Base-by-base conservation (phyloP, 2,329 filamentous ascomycete species). In the Cyphellophora attinorum region DNA sequence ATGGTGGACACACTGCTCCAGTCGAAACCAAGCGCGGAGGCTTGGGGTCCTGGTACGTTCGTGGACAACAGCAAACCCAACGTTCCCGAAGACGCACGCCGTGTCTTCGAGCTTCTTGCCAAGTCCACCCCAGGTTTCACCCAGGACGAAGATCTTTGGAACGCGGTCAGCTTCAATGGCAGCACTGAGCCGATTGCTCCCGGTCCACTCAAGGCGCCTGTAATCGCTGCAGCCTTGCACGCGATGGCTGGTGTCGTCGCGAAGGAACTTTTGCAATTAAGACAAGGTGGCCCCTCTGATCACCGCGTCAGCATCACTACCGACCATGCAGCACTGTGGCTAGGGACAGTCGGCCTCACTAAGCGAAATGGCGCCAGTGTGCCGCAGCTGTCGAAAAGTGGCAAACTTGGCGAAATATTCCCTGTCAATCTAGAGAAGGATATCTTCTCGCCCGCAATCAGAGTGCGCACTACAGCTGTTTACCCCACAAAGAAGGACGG, bases 401-500 rank as follows among this genome's bases (percentile, higher is more conserved):
- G 51, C 6, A 52, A 53, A 39, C 39, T 59, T 34, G 34, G 29
- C 5, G 47, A 39, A 10, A 44, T 56, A 5, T 51, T 58, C 3
- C 33, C 52, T 3, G 50, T 56, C 3, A 55, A 66, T 48, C 60
- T 56, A 40, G 59, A 65, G 40, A 53, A 54, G 17, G 60, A 58
- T 2, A 59, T 58, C 47, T 49, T 50, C 4, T 48, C 51, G 32
- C 52, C 54, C 11, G 47, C 58, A 0, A 47, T 67, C 31, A 55
- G 56, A 19, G 60, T 59, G 28, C 58, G 66, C 12, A 49, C 57
- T 3, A 65, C 62, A 5, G 62, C 57, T 2, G 57, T 68, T 29
- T 72, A 71, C 41, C 62, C 60, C 5, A 72, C 68, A 1, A 60
- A 56, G n/a, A 51, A 64, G 19, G 50, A 56, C 0, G 53, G 56